phyloP scores from a whole-genome alignment of 2,329 filamentous ascomycete species.

The Neoarthrinium moseri region DNA sequence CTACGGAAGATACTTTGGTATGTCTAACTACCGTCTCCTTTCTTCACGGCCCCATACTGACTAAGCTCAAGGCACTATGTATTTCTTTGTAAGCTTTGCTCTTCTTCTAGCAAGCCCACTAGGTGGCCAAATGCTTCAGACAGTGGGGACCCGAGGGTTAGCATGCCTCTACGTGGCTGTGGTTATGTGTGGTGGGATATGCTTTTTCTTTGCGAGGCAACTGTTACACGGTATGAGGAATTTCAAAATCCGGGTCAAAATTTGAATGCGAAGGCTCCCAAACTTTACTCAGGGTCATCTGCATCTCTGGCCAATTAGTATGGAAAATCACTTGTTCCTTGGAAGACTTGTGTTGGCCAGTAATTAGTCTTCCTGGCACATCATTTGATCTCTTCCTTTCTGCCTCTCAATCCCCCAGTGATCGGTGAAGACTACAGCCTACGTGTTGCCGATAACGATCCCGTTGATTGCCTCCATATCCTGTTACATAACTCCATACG shows the following conservation, averaged over 20 bases:
- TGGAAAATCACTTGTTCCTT: too few species aligned
- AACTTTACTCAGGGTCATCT: too few species aligned
- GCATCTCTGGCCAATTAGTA: too few species aligned
- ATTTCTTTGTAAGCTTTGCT: constrained; percentile 43
- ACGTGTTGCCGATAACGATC: too few species aligned
- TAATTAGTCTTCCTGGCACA: too few species aligned
- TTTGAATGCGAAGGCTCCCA: too few species aligned
- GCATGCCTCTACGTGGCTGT: constrained; percentile 45
- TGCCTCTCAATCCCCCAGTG: too few species aligned
- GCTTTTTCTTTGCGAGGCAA: constrained; percentile 18
- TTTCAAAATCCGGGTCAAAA: neutral
- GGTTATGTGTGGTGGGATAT: constrained; percentile 33
- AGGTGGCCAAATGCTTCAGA: constrained; percentile 43
- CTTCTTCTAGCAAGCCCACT: constrained; percentile 43
- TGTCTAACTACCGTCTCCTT: constrained; percentile 22
- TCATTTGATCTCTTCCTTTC: too few species aligned
- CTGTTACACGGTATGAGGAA: neutral
- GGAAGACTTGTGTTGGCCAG: too few species aligned
- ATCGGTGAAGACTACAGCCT: too few species aligned
- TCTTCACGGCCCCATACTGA: constrained; percentile 29
- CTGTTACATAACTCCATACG: too few species aligned
- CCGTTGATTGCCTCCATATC: too few species aligned
- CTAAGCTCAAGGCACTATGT: constrained; percentile 36
- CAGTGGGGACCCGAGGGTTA: constrained; percentile 39
- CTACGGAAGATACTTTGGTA: constrained; percentile 66